phyloP scores from a whole-genome alignment of 805 yeast genomes.

The Ogataea dorogensis region DNA sequence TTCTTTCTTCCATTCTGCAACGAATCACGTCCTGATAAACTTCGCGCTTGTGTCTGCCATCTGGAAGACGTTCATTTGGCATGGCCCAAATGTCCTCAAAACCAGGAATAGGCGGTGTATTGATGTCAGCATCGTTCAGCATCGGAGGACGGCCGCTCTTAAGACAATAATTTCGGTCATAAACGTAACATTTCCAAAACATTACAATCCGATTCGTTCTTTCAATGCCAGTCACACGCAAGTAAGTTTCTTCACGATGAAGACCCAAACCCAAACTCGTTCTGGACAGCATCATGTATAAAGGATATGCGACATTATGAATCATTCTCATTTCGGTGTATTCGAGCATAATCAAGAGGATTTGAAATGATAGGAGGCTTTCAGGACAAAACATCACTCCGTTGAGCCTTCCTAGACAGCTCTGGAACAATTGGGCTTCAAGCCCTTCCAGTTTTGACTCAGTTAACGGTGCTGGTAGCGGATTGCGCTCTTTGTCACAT shows the following conservation, averaged over 20 bases:
- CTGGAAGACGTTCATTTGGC: slow-evolving; percentile 10
- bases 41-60: slow-evolving; percentile 16
- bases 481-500: no score
- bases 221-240: slow-evolving; percentile 38
- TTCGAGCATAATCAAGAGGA: not conserved
- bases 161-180: slow-evolving; percentile 45
- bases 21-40: slow-evolving; percentile 7
- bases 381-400: not conserved
- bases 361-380: not conserved
- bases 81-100: slow-evolving; percentile 26
- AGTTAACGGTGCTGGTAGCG: no score
- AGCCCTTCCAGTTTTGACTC: no score
- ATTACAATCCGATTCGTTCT: slow-evolving; percentile 37
- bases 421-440: no score
- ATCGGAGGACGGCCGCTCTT: slow-evolving; percentile 50
- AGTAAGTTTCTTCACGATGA: slow-evolving; percentile 46
- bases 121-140: slow-evolving; percentile 40
- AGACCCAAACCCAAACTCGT: slow-evolving; percentile 59
- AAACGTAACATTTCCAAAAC: slow-evolving; percentile 50
- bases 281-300: slow-evolving; percentile 47
- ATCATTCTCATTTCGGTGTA: slow-evolving; percentile 2
- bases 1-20: slow-evolving; percentile 9
- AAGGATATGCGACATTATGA: slow-evolving; percentile 16
- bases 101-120: slow-evolving; percentile 31
- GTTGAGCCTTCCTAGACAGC: no score